These are phyloP conservation scores for Epipyxis sp. DNA, from an alignment of 108 stramenopile species.

Conservation along the genomic window DNA sequence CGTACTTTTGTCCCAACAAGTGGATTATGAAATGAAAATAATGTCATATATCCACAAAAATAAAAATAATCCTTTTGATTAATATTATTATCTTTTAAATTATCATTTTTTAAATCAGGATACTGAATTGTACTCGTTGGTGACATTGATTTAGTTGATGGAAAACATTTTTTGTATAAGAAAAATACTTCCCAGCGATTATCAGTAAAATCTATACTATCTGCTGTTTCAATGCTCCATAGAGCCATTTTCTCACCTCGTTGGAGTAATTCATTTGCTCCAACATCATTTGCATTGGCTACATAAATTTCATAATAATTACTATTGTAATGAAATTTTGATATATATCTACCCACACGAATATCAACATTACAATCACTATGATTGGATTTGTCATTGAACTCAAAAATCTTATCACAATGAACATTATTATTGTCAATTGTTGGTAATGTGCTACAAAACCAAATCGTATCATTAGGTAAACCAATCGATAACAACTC, in stretches of 20 bases:
- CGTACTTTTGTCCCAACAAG: conserved; percentile 11
- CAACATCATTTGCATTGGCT: not conserved
- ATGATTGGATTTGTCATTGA: not conserved
- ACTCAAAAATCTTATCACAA: not conserved
- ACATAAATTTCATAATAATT: not conserved
- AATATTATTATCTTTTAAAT: not conserved
- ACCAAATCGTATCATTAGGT: not conserved
- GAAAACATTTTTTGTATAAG: not conserved
- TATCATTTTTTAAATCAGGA: too few relatives aligned
- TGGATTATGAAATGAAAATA: conserved; percentile 28
- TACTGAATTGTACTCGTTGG: too few relatives aligned
- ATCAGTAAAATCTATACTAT: conserved; percentile 12
- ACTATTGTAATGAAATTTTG: too few relatives aligned
- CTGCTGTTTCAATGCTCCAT: conserved; percentile 28
- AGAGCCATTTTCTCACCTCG: conserved; percentile 16
- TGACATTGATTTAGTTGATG: too few relatives aligned
- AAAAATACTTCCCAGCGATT: conserved; percentile 11
- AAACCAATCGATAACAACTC: not conserved
- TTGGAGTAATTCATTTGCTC: not conserved
- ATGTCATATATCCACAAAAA: conserved; percentile 21
- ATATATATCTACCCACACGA: too few relatives aligned
- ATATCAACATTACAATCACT: too few relatives aligned
- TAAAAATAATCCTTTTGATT: not conserved
- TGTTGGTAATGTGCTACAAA: too few relatives aligned
- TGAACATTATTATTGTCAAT: not conserved